phyloP scores from a whole-genome alignment of 2,329 filamentous ascomycete genomes.

The Diaporthe citriasiana region DNA sequence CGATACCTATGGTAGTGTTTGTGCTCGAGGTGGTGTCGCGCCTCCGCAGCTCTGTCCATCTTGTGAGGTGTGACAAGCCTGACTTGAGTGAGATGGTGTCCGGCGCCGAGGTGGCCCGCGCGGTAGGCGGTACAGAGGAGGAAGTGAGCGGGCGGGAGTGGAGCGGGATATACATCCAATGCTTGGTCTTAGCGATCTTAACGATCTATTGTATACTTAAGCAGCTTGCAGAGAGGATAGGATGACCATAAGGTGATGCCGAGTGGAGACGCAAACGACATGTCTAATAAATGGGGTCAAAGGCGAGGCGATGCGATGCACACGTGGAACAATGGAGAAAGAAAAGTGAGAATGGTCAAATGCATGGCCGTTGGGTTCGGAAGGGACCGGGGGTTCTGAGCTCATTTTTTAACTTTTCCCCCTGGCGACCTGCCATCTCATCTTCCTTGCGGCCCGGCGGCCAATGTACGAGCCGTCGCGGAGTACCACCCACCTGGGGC shows the following conservation, averaged over 20 bases:
- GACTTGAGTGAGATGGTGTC: not conserved
- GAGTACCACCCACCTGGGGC: conserved; percentile 13
- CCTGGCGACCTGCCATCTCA: conserved; percentile 16
- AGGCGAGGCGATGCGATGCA: not conserved
- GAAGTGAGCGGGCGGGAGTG: not conserved
- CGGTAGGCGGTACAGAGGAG: not conserved
- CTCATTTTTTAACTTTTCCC: conserved; percentile 21
- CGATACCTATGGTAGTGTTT: conserved; percentile 29
- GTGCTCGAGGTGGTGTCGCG: conserved; percentile 14
- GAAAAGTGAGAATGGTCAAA: not conserved
- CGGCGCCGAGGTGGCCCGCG: conserved; percentile 10
- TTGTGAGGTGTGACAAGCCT: not conserved
- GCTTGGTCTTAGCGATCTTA: not conserved
- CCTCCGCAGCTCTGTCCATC: not conserved
- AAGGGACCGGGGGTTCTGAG: not conserved
- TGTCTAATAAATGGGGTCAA: not conserved
- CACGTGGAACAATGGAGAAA: not conserved
- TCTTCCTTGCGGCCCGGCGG: conserved; percentile 26
- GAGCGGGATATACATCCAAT: conserved; percentile 33
- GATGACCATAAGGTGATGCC: not conserved
- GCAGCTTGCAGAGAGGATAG: not conserved
- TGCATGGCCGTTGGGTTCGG: not conserved
- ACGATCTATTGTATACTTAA: not conserved
- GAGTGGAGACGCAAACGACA: conserved; percentile 13
- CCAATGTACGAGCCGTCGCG: not conserved